Conservation (phyloP, 495 filamentous ascomycete species). For the Penicillium tannophilum region DNA sequence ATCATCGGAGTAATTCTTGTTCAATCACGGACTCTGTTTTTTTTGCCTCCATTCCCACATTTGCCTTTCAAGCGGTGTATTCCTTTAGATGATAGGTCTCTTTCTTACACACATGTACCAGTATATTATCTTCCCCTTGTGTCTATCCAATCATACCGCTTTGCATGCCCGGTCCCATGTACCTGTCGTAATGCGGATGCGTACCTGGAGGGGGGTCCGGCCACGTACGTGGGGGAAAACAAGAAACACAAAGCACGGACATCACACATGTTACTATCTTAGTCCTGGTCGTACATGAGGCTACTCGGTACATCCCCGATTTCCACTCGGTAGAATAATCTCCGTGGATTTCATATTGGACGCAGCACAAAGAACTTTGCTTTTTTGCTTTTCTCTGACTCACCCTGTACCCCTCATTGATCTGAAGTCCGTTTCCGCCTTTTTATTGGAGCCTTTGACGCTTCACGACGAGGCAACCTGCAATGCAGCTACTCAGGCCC, state of each 20-base stretch:
- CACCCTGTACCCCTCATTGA: background rate
- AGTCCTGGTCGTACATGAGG: constrained; percentile 14
- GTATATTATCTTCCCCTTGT: background rate
- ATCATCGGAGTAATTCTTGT: background rate
- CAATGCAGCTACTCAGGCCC: constrained; percentile 12
- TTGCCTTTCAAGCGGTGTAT: constrained; percentile 30
- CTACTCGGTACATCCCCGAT: constrained; percentile 16
- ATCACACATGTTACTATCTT: background rate
- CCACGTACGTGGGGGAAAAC: constrained; percentile 22
- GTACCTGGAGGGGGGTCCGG: constrained; percentile 24
- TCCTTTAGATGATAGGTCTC: constrained; percentile 24
- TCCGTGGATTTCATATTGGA: constrained; percentile 12
- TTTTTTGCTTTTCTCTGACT: background rate
- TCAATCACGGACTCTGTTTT: background rate
- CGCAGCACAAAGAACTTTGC: constrained; percentile 9
- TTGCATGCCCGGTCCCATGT: constrained; percentile 17
- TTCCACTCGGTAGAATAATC: background rate
- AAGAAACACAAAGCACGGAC: background rate
- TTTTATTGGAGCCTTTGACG: constrained; percentile 1
- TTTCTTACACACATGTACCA: background rate
- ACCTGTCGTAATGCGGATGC: constrained; percentile 16
- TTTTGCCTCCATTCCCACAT: background rate
- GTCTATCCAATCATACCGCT: background rate
- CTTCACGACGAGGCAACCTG: constrained; percentile 1
- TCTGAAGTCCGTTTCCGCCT: background rate